A percentile compares a stretch with the other conserved stretches of the same genome.
phyloP scores from a whole-genome alignment of 176 grass and related monocot genomes.

The Juncus inflexus region DNA sequence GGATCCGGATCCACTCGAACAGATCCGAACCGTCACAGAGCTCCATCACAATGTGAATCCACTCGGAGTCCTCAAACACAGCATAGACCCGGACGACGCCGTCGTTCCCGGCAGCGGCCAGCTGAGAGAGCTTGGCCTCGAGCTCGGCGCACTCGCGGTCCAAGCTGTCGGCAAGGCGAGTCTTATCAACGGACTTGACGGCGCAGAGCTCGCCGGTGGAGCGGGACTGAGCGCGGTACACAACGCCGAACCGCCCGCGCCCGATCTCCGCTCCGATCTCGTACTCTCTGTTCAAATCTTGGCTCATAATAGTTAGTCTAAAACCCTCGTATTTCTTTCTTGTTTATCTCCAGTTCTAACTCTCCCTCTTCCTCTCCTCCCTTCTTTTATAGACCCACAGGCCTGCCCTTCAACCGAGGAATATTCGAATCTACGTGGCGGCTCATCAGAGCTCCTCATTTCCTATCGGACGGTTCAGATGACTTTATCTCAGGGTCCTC shows the following conservation, averaged over 20 bases:
- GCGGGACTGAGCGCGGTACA: constrained; percentile 51
- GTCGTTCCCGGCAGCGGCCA: constrained; percentile 59
- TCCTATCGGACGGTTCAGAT: neutral
- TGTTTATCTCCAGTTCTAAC: neutral
- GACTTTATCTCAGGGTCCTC: neutral
- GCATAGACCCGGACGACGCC: constrained; percentile 68
- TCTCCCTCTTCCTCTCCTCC: neutral
- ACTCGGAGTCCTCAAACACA: constrained; percentile 58
- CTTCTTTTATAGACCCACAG: neutral
- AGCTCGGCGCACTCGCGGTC: constrained; percentile 57
- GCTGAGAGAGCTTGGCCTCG: constrained; percentile 52
- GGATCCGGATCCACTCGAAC: constrained; percentile 54
- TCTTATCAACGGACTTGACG: constrained; percentile 73
- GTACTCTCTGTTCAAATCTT: constrained; percentile 55
- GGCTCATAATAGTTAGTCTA: constrained; percentile 39
- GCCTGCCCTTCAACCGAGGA: neutral
- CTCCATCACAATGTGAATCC: constrained; percentile 73
- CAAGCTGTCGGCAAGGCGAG: constrained; percentile 56
- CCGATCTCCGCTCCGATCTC: constrained; percentile 73
- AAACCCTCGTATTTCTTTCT: constrained; percentile 5
- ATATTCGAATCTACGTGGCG: constrained; percentile 26
- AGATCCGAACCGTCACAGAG: constrained; percentile 69
- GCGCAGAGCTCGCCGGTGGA: constrained; percentile 67
- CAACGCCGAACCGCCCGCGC: constrained; percentile 74
- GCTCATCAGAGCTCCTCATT: neutral